Evolutionary conservation across 371 early-diverging fungal species (phyloP).

Genomic region (Gilbertella persicaria): DNA sequence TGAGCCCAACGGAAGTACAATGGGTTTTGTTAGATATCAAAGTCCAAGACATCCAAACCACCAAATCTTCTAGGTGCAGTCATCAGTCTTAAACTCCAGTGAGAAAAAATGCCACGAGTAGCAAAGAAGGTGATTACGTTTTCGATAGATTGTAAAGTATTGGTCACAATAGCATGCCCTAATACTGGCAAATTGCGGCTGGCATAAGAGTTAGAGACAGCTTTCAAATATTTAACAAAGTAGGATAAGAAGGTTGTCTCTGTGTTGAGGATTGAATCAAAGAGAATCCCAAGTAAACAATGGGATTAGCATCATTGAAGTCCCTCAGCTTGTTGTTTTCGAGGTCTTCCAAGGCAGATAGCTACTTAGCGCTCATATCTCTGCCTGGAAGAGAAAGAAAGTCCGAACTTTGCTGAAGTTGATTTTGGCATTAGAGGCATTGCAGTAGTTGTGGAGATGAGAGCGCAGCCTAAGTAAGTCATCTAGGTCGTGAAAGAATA

Average conservation of each 20-base stretch:
- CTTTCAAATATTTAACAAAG: neutral
- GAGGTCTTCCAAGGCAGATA: neutral
- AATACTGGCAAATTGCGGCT: too few species aligned
- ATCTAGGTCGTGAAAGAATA: neutral
- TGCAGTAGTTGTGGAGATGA: neutral
- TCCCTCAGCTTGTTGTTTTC: neutral
- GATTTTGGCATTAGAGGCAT: neutral
- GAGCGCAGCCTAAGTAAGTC: neutral
- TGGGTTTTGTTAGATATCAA: too few species aligned
- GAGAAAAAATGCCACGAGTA: too few species aligned
- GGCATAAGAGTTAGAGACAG: neutral
- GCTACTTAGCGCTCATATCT: neutral
- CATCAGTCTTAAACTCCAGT: too few species aligned
- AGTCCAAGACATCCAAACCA: too few species aligned
- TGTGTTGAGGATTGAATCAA: neutral
- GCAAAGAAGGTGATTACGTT: too few species aligned
- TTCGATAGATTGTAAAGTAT: too few species aligned
- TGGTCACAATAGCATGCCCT: too few species aligned
- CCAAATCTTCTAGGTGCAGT: too few species aligned
- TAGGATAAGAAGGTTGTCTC: neutral
- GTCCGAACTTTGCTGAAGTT: neutral
- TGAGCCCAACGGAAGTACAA: too few species aligned
- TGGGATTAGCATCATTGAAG: neutral
- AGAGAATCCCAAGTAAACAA: conserved; percentile 3
- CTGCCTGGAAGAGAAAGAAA: neutral